Evolutionary conservation across 345 rosid species (phyloP), one percentile per base, ranked within the genome.

Genomic region (Adansonia digitata): DNA sequence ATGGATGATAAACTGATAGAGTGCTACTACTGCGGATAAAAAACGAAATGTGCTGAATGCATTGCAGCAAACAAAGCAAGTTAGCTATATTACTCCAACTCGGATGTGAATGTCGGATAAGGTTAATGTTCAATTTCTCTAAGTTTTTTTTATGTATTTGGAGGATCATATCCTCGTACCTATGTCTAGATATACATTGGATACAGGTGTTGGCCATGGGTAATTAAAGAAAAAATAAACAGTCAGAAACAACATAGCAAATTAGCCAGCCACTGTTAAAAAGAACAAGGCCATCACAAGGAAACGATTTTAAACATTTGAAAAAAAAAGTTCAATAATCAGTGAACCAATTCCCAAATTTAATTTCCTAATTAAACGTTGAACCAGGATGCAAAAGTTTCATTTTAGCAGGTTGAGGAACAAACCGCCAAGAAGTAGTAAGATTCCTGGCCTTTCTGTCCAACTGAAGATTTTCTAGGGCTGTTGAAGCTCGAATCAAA

Each of bases 391-490:
- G 55, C 7, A 24, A 42, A 57, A 26, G 31, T 20, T 42, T 74
- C 27, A 14, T 13, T 55, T 81, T 20, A 11, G 49, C 2, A 14
- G 66, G 48, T 74, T 69, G 45, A 77, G 74, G 34, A 73, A 81
- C 90, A 64, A 71, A 93, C 99, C 97, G 88, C 99, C 97, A 93
- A 8, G 99, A 93, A 24, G 97, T 72, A 18, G 96, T 88, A 59
- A 95, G 82, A 83, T 93, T 95, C 51, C 92, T 73, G 55, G 98
- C 90, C 83, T 94, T 94, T 82, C 97, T 85, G 85, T 94, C 98
- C 78, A 95, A 83, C 79, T 92, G 97, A 80, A 94, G 98, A 86
- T 92, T 92, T 83, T 94, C 98, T 45, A 92, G 59, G 5, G 97
- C 95, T 53, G 96, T 60, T 49, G 98, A 90, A 82, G 97, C 86